Base-by-base conservation (phyloP, 23 red algal species). In the Gracilaria vermiculophylla region DNA sequence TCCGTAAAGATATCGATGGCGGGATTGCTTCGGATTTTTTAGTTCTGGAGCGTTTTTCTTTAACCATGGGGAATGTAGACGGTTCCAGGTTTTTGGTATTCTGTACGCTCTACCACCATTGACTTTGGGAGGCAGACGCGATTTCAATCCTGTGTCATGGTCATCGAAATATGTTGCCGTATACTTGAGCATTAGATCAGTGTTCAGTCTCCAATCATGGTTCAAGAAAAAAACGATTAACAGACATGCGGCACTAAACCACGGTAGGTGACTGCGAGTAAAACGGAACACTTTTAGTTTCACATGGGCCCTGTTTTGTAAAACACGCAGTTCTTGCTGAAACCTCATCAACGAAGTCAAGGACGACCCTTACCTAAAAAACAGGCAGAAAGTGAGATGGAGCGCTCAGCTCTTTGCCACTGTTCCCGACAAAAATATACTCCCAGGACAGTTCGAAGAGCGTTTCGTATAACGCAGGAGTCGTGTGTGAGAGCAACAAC, bases 11-110 rank as follows among this genome's bases (percentile, higher is more conserved):
- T 73, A 81, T 47, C 87, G 54, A 64, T 91, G 28, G 4, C 49
- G 42, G 39, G 87, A 91, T 62, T 91, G 44, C 20, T 25, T 67
- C 12, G 76, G 76, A 13, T 28, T 91, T 32, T 76, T 53, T 14
- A 88, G 39, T 35, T 76, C 32, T 9, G 73, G 45, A 52, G 67
- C 50, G 19, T 39, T 20, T n/a, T 54, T 73, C 50, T 55, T 57
- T 15, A 91, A 81, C 87, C 87, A 91, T 13, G 87, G 87, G 32
- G 14, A 29, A 81, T 81, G 75, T 12, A 91, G 28, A 11, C 87
- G 73, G 47, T 80, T 81, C 87, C 58, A 73, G 9, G 34, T 72
- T 32, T 43, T 37, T 15, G 73, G 74, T 54, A 91, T 62, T 53
- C 56, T 51, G 51, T 53, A 91, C 4, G 66, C 34, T 6, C 17